Evolutionary conservation across 73 alveolate genomes (phyloP), one percentile per base, ranked within the genome.

Genomic region (Paramecium octaurelia): DNA sequence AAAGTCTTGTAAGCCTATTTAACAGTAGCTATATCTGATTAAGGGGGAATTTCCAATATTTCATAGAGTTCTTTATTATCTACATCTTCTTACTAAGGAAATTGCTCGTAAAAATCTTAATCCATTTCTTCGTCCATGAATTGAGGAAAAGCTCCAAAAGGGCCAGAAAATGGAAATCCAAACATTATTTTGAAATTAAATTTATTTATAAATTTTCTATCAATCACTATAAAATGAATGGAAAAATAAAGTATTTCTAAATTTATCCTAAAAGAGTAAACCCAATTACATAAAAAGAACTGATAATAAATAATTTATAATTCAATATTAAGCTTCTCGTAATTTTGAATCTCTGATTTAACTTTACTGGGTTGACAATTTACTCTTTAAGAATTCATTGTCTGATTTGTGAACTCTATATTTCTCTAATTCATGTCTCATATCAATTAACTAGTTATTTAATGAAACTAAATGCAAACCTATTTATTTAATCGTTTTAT

Each of bases 1-100:
- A 96, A 73, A 50, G 69, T 92, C 38, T 92, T 75, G 68, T 94
- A 96, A 8, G 98, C 95, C 48, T 46, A 64, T 76, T 93, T 94
- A 12, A 96, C 54, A 69, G 90, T 94, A 46, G 86, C 70, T 29
- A 93, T 95, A 12, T 85, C 84, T 18, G 98, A 73, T 73, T 73
- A 40, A 18, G 87, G 87, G 6, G 87, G 68, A 20, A 73, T 34
- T 24, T 73, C 87, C 14, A 73, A 40, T 12, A 73, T 36, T 14
- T 73, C 87, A 73, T 73, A 73, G 5, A 73, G 34, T 34, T 73
- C 87, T 20, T 73, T 73, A 73, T 73, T 73, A 21, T 73, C 87
- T 73, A 73, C 46, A 35, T 54, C 69, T 54, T 73, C 64, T 73
- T 64, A 31, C 29, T 64, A 34, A 34, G 84, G 84, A 64, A 64